Evolutionary conservation across 108 stramenopile genomes (phyloP).

Genomic region (Chaetoceros tenuissimus): DNA sequence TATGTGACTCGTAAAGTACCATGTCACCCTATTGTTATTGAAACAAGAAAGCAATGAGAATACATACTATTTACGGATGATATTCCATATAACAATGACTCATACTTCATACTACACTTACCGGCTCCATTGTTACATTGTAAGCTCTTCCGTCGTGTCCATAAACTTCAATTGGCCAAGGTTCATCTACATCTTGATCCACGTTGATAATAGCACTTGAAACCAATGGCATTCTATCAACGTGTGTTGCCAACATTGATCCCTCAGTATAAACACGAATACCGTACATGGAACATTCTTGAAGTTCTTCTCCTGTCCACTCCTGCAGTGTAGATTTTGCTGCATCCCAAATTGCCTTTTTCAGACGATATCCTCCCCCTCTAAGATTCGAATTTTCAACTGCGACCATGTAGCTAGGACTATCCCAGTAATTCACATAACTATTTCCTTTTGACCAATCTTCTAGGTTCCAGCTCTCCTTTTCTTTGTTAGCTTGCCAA

Average conservation of each 20-base stretch:
- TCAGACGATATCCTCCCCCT: constrained; percentile 45
- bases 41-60: no score
- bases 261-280: constrained; percentile 74
- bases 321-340: constrained; percentile 48
- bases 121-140: constrained; percentile 66
- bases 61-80: no score
- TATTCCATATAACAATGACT: no score
- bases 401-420: constrained; percentile 68
- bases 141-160: constrained; percentile 73
- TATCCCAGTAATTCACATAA: constrained; percentile 68
- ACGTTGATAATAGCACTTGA: constrained; percentile 85
- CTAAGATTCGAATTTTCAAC: constrained; percentile 56
- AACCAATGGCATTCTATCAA: constrained; percentile 84
- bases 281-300: constrained; percentile 66
- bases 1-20: constrained; percentile 27
- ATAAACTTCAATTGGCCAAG: constrained; percentile 88
- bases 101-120: no score
- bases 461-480: constrained; percentile 27
- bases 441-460: constrained; percentile 47
- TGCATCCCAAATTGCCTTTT: constrained; percentile 44
- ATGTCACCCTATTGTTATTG: no score
- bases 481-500: constrained; percentile 54
- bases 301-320: constrained; percentile 73
- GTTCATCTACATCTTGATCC: constrained; percentile 85
- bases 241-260: constrained; percentile 64